phyloP scores from a whole-genome alignment of 2,329 filamentous ascomycete genomes.

The Xylariaceae sp. region DNA sequence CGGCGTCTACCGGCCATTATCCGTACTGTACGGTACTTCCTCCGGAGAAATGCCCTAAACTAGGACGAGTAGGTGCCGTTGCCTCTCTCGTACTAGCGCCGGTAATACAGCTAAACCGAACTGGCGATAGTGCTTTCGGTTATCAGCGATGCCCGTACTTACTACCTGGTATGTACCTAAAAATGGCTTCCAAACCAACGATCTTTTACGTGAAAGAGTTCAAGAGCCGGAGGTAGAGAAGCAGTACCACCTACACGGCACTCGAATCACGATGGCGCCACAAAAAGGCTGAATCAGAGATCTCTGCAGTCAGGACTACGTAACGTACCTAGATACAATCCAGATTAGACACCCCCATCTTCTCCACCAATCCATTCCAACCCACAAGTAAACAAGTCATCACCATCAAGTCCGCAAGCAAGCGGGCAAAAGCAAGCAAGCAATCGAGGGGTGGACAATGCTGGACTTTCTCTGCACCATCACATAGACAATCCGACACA shows the following conservation, averaged over 20 bases:
- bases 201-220: too few relatives aligned
- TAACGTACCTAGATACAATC: background rate
- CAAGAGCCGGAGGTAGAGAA: too few relatives aligned
- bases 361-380: background rate
- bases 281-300: background rate
- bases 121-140: background rate
- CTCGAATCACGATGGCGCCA: too few relatives aligned
- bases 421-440: background rate
- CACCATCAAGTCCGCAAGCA: background rate
- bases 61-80: background rate
- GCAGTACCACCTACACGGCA: too few relatives aligned
- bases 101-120: background rate
- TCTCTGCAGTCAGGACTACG: background rate
- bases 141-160: background rate
- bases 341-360: background rate
- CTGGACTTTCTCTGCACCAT: slow-evolving; percentile 7
- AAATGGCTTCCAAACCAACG: too few relatives aligned
- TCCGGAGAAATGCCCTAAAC: background rate
- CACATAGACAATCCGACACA: slow-evolving; percentile 12
- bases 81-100: background rate
- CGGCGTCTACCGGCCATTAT: background rate
- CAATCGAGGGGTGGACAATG: slow-evolving; percentile 5
- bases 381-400: background rate
- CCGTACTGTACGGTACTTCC: background rate
- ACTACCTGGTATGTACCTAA: too few relatives aligned